A percentile compares a stretch with the other conserved stretches of the same genome.
Conservation (phyloP, 2,329 filamentous ascomycete genomes). For the Gyromitra esculenta region DNA sequence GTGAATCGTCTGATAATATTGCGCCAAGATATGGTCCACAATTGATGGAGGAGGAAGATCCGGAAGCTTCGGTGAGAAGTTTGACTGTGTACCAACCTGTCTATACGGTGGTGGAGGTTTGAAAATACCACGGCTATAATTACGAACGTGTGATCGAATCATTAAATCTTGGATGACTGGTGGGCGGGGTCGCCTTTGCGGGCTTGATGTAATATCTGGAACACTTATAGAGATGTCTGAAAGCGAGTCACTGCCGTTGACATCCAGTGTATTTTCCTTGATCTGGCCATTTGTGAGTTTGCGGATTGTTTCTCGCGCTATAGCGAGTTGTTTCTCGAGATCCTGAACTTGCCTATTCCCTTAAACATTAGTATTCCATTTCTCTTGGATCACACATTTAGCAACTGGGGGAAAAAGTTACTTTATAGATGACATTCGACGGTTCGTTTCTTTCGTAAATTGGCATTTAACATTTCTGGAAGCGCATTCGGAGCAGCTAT, state of each 20-base stretch:
- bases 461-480: slow-evolving; percentile 97
- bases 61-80: slow-evolving; percentile 68
- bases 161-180: slow-evolving; percentile 74
- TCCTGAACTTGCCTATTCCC: slow-evolving; percentile 82
- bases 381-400: slow-evolving; percentile 23
- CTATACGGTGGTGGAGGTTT: slow-evolving; percentile 77
- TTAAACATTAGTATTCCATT: slow-evolving; percentile 53
- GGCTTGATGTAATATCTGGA: slow-evolving; percentile 73
- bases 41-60: slow-evolving; percentile 75
- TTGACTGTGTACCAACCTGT: slow-evolving; percentile 63
- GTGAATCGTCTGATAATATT: slow-evolving; percentile 81
- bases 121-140: slow-evolving; percentile 80
- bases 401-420: slow-evolving; percentile 59
- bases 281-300: slow-evolving; percentile 64
- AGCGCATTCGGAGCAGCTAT: slow-evolving; percentile 96
- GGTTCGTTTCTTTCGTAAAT: slow-evolving; percentile 98
- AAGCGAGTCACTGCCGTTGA: slow-evolving; percentile 63
- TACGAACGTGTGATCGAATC: slow-evolving; percentile 76
- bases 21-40: slow-evolving; percentile 76
- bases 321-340: slow-evolving; percentile 87
- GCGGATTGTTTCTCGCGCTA: slow-evolving; percentile 80
- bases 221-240: slow-evolving; percentile 60
- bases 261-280: slow-evolving; percentile 44
- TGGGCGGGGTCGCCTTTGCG: slow-evolving; percentile 71
- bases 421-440: slow-evolving; percentile 99